Evolutionary conservation across 768 basidiomycete genomes (phyloP).

Genomic region (Mycena venus): DNA sequence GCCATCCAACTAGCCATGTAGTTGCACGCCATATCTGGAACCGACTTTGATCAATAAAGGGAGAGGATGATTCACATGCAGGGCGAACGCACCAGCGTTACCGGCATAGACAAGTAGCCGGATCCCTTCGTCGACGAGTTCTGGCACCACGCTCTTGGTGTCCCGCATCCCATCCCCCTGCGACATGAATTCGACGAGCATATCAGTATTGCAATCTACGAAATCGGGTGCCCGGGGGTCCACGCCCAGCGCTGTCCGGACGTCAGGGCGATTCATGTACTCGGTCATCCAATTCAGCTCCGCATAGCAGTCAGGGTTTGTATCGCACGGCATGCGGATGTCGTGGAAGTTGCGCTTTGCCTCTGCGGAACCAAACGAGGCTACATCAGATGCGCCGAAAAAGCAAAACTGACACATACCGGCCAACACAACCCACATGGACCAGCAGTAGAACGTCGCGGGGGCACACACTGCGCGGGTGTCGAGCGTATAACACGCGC

Average conservation of each 20-base stretch:
- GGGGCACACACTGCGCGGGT: constrained; percentile 5
- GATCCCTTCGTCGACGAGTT: constrained; percentile 68
- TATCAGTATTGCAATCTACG: constrained; percentile 76
- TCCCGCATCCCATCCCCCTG: constrained; percentile 93
- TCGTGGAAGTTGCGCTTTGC: constrained; percentile 19
- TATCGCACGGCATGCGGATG: constrained; percentile 14
- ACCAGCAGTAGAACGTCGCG: constrained; percentile 16
- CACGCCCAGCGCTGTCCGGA: constrained; percentile 85
- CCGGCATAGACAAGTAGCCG: constrained; percentile 16
- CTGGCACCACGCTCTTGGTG: constrained; percentile 80
- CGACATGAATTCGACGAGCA: constrained; percentile 83
- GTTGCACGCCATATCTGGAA: constrained; percentile 15
- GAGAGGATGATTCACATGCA: not conserved
- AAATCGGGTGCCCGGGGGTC: constrained; percentile 66
- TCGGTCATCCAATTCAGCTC: constrained; percentile 88
- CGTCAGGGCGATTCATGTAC: constrained; percentile 66
- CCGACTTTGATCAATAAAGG: not conserved
- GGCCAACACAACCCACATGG: not conserved
- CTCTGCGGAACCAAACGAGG: not conserved
- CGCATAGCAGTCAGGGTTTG: constrained; percentile 45
- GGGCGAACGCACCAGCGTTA: not conserved
- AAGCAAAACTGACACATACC: not conserved
- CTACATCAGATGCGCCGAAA: not conserved
- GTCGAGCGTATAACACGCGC: not conserved
- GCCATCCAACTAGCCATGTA: constrained; percentile 11